Base-by-base conservation (phyloP, 352 stramenopile species). In the Lagenidium giganteum region DNA sequence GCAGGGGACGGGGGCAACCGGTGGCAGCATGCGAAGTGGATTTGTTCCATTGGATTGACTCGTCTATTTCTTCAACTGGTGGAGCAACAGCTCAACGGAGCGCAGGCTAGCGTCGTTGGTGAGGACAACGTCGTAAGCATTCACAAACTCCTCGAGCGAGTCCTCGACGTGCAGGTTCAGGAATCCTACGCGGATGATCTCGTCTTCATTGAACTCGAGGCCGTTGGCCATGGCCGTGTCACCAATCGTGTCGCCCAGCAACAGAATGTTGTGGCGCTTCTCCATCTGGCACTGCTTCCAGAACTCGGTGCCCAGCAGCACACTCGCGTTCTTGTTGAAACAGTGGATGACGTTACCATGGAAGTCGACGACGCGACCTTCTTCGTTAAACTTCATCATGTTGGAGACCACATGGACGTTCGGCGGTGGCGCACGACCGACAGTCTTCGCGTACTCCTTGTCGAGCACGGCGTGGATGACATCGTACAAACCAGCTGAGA, bases 371-470 rank as follows among this genome's bases (percentile, higher is more conserved):
- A 77, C 36, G 16, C 52, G 53, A 5, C 65, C 76, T 13, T 48
- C 42, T 13, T 67, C 56, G 24, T 88, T 64, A 45, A 89, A 92
- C 12, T 33, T 34, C 76, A 92, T 92, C 54, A 92, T 81, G 56
- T 92, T 92, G 46, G 76, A 87, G 24, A 92, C 51, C 4, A 92
- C 74, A 51, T 92, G 80, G 17, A 92, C 61, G 42, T 92, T 92
- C 16, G 21, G 51, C 14, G 67, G 69, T 29, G 51, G 36, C 5
- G 4, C n/a, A n/a, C n/a, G n/a, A n/a, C n/a, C n/a, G n/a, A n/a
- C n/a, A n/a, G n/a, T n/a, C n/a, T n/a, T n/a, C 7, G 65, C 68
- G 42, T 71, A 88, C 34, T 83, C 70, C 29, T 83, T 83, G 35
- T 75, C 36, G 23, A 92, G 61, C 17, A 75, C 68, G 0, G 68